Evolutionary conservation across 257 asterid species (phyloP).

Genomic region (Knoxia roxburghii): DNA sequence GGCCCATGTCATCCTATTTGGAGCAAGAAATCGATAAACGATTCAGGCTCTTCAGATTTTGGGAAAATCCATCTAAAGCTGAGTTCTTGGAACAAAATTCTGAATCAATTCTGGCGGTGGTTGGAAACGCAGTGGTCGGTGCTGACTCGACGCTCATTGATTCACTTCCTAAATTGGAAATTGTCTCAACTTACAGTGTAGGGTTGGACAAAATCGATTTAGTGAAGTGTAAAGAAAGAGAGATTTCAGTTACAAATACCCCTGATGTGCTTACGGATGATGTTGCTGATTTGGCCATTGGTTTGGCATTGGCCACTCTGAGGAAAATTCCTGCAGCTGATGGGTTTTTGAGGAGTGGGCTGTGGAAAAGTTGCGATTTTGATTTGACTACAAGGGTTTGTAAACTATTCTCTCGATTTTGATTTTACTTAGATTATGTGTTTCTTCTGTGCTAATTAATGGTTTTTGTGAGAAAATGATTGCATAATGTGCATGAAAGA

Average conservation of each 20-base stretch:
- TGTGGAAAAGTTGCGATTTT: slow-evolving; percentile 50
- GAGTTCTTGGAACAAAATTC: slow-evolving; percentile 31
- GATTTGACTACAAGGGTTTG: slow-evolving; percentile 40
- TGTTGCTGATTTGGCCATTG: slow-evolving; percentile 62
- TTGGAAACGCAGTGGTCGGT: slow-evolving; percentile 45
- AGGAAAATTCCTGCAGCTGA: slow-evolving; percentile 52
- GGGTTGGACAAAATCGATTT: slow-evolving; percentile 75
- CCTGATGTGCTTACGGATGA: slow-evolving; percentile 85
- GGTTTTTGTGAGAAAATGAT: not conserved
- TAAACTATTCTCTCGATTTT: not conserved
- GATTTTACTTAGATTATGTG: too few relatives aligned
- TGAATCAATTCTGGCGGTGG: slow-evolving; percentile 49
- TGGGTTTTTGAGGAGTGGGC: slow-evolving; percentile 32
- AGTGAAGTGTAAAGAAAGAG: slow-evolving; percentile 50
- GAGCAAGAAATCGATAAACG: slow-evolving; percentile 57
- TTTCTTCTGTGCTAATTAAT: not conserved
- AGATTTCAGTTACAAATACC: slow-evolving; percentile 70
- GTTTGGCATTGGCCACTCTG: slow-evolving; percentile 40
- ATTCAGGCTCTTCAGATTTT: slow-evolving; percentile 52
- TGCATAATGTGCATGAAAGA: not conserved
- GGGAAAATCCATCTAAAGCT: slow-evolving; percentile 36
- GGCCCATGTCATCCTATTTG: slow-evolving; percentile 52
- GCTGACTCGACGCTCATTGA: slow-evolving; percentile 59
- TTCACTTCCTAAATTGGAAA: slow-evolving; percentile 55
- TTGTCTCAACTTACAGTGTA: slow-evolving; percentile 64